A percentile compares a stretch with the other conserved stretches of the same genome.
Evolutionary conservation across 371 early-diverging fungal species (phyloP).

Genomic region (Lichtheimia hyalospora): DNA sequence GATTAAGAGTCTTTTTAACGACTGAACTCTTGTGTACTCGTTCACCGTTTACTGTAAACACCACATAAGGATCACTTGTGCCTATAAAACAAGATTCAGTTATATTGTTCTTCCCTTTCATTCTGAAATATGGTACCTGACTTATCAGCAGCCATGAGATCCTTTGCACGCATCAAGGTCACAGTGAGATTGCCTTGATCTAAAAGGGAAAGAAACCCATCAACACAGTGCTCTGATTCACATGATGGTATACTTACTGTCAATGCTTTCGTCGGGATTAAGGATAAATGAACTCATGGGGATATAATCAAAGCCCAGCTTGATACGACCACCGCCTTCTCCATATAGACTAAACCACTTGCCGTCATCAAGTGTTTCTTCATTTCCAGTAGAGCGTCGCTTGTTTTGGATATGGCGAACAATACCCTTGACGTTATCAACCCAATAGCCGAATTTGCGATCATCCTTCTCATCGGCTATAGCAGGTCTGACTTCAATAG

Average conservation of each 20-base stretch:
- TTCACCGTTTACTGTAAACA: slow-evolving; percentile 73
- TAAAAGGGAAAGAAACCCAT: slow-evolving; percentile 7
- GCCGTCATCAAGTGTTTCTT: slow-evolving; percentile 23
- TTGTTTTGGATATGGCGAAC: slow-evolving; percentile 30
- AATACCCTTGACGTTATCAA: slow-evolving; percentile 29
- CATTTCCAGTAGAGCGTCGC: slow-evolving; percentile 1
- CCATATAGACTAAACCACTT: slow-evolving; percentile 43
- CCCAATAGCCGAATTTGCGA: slow-evolving; percentile 35
- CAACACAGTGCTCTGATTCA: neutral
- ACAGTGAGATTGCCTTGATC: slow-evolving; percentile 54
- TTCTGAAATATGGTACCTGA: slow-evolving; percentile 21
- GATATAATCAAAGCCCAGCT: slow-evolving; percentile 52
- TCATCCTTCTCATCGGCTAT: slow-evolving; percentile 28
- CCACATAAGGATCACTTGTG: slow-evolving; percentile 83
- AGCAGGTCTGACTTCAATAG: slow-evolving; percentile 43
- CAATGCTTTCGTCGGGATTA: slow-evolving; percentile 59
- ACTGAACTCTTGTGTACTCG: slow-evolving; percentile 77
- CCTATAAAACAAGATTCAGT: slow-evolving; percentile 24
- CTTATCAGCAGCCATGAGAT: slow-evolving; percentile 53
- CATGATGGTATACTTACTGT: slow-evolving; percentile 36
- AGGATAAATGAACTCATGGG: slow-evolving; percentile 48
- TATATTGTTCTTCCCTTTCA: neutral
- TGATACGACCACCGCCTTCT: slow-evolving; percentile 38
- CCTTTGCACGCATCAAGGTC: slow-evolving; percentile 43
- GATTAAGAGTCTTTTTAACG: slow-evolving; percentile 79